Conservation (phyloP, 306 rosid species). For the Spatholobus suberectus region DNA sequence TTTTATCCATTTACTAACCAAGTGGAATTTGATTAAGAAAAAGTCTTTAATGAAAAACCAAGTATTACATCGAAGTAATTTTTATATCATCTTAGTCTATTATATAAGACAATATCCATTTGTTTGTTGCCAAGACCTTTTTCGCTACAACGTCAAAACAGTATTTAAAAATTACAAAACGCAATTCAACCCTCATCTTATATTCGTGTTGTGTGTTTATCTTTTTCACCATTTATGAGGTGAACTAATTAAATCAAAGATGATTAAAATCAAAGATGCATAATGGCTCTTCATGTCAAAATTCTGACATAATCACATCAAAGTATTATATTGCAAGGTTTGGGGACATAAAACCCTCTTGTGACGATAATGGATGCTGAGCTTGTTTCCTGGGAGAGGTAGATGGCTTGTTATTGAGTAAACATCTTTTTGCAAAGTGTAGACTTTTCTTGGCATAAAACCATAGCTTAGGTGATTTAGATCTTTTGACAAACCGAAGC, state of each 20-base stretch:
- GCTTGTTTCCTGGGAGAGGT: slow-evolving; percentile 30
- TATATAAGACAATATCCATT: too few species aligned
- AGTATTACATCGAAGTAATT: too few species aligned
- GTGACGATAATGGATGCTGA: slow-evolving; percentile 40
- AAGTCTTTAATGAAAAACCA: too few species aligned
- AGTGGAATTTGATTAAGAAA: too few species aligned
- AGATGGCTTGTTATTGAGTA: slow-evolving; percentile 13
- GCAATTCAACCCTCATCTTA: not conserved
- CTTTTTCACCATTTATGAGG: not conserved
- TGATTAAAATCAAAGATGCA: not conserved
- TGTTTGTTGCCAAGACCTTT: too few species aligned
- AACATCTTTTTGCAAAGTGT: slow-evolving; percentile 16
- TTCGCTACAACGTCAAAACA: too few species aligned
- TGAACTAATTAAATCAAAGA: not conserved
- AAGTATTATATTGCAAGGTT: slow-evolving; percentile 7
- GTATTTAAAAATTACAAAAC: not conserved
- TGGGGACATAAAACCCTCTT: slow-evolving; percentile 46
- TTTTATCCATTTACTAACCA: too few species aligned
- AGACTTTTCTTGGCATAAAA: slow-evolving; percentile 34
- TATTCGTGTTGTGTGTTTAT: not conserved
- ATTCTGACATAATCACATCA: not conserved
- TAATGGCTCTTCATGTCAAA: not conserved
- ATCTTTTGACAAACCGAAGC: slow-evolving; percentile 38
- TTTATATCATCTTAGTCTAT: too few species aligned
- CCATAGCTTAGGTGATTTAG: slow-evolving; percentile 23